A percentile compares a stretch with the other conserved stretches of the same genome.
These are phyloP conservation scores for Calycina marina DNA, from an alignment of 2,329 filamentous ascomycete genomes.

Conservation along the genomic window DNA sequence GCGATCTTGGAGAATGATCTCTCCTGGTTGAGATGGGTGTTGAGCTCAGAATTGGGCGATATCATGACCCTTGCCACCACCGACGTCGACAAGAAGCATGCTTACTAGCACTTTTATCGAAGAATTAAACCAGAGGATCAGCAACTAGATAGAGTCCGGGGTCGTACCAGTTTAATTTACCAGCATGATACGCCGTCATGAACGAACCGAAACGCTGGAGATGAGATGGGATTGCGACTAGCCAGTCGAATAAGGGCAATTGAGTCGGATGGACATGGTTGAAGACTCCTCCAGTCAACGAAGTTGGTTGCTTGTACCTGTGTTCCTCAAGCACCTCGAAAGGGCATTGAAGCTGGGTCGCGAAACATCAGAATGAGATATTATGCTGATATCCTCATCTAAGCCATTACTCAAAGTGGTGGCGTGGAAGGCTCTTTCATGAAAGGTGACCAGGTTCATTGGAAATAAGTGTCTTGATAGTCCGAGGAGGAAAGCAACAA, in stretches of 20 bases:
- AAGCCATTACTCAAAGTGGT: no score
- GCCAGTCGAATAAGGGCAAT: neutral
- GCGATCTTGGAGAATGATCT: neutral
- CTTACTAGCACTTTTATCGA: neutral
- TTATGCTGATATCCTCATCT: no score
- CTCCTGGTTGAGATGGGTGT: neutral
- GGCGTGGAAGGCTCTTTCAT: no score
- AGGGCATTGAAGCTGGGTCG: no score
- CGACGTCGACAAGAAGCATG: neutral
- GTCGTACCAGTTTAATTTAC: slow-evolving; percentile 25
- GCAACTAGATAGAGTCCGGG: slow-evolving; percentile 16
- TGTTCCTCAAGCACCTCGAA: no score
- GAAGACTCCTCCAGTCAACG: neutral
- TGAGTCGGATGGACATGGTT: neutral
- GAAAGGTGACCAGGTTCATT: no score
- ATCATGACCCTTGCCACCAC: neutral
- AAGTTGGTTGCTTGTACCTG: neutral
- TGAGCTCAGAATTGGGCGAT: neutral
- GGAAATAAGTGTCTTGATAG: no score
- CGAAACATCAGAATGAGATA: no score
- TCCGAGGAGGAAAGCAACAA: no score
- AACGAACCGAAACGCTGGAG: slow-evolving; percentile 24
- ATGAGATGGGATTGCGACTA: slow-evolving; percentile 7
- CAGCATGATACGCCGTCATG: slow-evolving; percentile 26
- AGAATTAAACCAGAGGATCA: no score